Evolutionary conservation across 768 basidiomycete species (phyloP), one percentile per base, ranked within the genome.

Genomic region (Hirschioporus abietinus): DNA sequence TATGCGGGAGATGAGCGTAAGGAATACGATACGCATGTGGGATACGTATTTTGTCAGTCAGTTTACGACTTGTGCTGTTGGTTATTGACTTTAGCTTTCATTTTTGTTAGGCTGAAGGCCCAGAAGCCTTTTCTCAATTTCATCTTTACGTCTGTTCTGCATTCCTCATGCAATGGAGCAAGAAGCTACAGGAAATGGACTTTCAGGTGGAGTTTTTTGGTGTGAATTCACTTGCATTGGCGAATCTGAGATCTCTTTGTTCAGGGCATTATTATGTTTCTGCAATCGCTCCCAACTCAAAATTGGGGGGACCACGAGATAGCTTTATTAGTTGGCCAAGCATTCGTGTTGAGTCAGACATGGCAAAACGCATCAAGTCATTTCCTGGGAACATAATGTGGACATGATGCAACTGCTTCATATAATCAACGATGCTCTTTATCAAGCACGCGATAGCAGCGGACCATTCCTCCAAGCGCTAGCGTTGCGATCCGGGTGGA

Each of bases 11-110:
- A 92, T 99, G 70, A 96, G 91, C 71, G 95, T 99, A 63, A 87
- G 90, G 72, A 96, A 98, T 76, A 99, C 96, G 20, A 93, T 98
- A 63, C 86, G 97, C 65, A 99, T 99, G 96, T 99, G 97, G 97
- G 97, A 99, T 76, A 99, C 97, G 15, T 99, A 99, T 77, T 79
- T 99, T 73, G 97, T 99, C 68, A 66, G 93, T 78, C 4, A 35
- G 18, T 1, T 25, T 9, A 65, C n/a, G 26, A 7, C 36, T 52
- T 23, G 10, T 8, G 7, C 20, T 27, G 18, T 20, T 59, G 18
- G 0, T 36, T 58, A 57, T 58, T 24, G 26, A 24, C 34, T 2
- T 42, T 2, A 36, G 27, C 30, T 24, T 36, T 59, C 60, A 23
- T 66, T n/a, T 35, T 57, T 59, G 68, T 1, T 67, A 99, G 97